Base-by-base conservation (phyloP, 2,329 filamentous ascomycete species). In the Didymella glomerata region DNA sequence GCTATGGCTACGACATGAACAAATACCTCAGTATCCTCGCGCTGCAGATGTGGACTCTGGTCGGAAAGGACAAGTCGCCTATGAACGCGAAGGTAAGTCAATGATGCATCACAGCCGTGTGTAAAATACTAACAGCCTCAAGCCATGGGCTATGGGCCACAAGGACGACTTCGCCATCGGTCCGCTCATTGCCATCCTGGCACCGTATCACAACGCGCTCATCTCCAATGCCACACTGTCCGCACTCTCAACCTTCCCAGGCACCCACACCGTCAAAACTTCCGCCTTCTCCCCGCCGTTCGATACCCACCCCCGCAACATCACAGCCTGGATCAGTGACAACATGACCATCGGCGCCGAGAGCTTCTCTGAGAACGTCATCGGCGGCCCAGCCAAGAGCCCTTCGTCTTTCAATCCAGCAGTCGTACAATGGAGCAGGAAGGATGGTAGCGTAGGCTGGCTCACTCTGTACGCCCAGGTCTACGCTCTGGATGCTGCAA, bases 1-100 rank as follows among this genome's bases (percentile, higher is more conserved):
- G 82, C 0, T 89, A 89, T 61, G 86, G 86, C 0, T 88, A 83
- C 57, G 86, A 89, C 59, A 87, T 88, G 86, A 87, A 86, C 54
- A 76, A 81, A 7, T 88, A 88, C 64, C 70, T 88, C 4, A 83
- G 83, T 51, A 79, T 88, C 48, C 81, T 88, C 70, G 82, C 83
- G 0, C 70, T 85, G 14, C 85, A 85, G 74, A 80, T 88, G 61
- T 88, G 86, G 86, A 81, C 83, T 0, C 59, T 87, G 4, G 77
- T 85, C 5, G 85, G 85, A 9, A 83, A 85, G 44, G 70, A 77
- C 3, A 69, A 72, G 6, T 73, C 77, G 3, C 75, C 77, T 0
- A 64, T 79, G 3, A 66, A 74, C 38, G 46, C 62, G 20, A 75
- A 73, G 63, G 73, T 74, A 65, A 41, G 61, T 42, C 2, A 9